Conservation (phyloP, 306 rosid species). For the Sophora flavescens region DNA sequence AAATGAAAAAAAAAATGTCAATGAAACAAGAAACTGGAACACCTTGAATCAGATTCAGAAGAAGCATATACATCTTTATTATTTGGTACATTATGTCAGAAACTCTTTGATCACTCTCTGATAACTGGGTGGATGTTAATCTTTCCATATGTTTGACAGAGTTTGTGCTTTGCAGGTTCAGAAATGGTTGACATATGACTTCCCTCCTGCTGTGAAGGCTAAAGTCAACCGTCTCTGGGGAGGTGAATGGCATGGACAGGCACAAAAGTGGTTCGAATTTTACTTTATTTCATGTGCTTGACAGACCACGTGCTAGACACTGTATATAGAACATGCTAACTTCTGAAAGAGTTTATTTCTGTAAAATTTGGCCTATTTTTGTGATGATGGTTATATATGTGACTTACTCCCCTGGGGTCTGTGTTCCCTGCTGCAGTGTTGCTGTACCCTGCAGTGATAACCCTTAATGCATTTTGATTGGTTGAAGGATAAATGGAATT, state of each 20-base stretch:
- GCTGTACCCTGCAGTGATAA: background rate
- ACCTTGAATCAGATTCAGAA: background rate
- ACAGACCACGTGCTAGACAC: slow-evolving; percentile 2
- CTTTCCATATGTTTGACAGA: slow-evolving; percentile 39
- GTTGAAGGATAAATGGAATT: slow-evolving; percentile 22
- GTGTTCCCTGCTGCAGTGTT: background rate
- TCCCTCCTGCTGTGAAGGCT: slow-evolving; percentile 93
- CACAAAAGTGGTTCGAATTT: slow-evolving; percentile 83
- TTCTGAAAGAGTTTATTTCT: slow-evolving; percentile 6
- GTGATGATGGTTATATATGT: background rate
- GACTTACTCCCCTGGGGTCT: background rate
- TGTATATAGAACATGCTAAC: slow-evolving; percentile 25
- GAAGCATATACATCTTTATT: slow-evolving; percentile 19
- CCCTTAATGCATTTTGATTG: slow-evolving; percentile 3
- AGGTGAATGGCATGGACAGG: slow-evolving; percentile 99
- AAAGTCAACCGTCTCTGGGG: slow-evolving; percentile 98
- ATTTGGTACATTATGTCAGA: slow-evolving; percentile 16
- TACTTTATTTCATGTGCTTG: slow-evolving; percentile 30
- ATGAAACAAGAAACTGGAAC: slow-evolving; percentile 27
- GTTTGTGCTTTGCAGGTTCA: slow-evolving; percentile 70
- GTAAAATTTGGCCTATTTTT: background rate
- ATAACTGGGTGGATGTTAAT: slow-evolving; percentile 13
- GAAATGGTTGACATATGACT: slow-evolving; percentile 92
- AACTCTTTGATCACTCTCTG: slow-evolving; percentile 6
- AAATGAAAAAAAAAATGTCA: background rate